A percentile compares a stretch with the other conserved stretches of the same genome.
These are phyloP conservation scores for Populus tomentosa DNA, from an alignment of 441 rosid species.

Conservation along the genomic window DNA sequence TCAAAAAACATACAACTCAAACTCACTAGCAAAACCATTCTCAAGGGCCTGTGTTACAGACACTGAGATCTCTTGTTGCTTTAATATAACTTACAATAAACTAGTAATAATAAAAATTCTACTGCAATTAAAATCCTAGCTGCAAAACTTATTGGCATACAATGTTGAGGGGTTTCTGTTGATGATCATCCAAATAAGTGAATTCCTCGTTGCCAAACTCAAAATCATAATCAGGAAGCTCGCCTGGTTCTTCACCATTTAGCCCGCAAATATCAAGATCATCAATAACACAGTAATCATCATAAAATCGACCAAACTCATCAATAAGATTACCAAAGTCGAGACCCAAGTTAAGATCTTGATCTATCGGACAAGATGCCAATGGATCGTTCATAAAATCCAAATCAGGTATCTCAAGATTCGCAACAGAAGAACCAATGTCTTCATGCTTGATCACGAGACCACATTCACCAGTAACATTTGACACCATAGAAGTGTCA, in stretches of 20 bases:
- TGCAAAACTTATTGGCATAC: slow-evolving; percentile 86
- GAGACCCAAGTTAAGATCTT: slow-evolving; percentile 38
- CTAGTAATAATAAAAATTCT: background rate
- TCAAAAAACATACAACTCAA: slow-evolving; percentile 8
- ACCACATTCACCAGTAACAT: slow-evolving; percentile 13
- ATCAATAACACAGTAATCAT: slow-evolving; percentile 53
- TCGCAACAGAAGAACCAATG: slow-evolving; percentile 30
- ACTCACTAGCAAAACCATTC: slow-evolving; percentile 28
- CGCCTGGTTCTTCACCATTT: slow-evolving; percentile 47
- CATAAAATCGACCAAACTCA: slow-evolving; percentile 43
- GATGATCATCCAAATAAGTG: slow-evolving; percentile 39
- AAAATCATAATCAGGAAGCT: slow-evolving; percentile 87
- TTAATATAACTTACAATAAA: slow-evolving; percentile 10
- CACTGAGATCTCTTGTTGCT: slow-evolving; percentile 14
- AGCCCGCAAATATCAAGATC: slow-evolving; percentile 51
- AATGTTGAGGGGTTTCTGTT: slow-evolving; percentile 44
- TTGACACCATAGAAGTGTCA: slow-evolving; percentile 43
- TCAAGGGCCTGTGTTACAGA: background rate
- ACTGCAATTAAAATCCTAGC: slow-evolving; percentile 33
- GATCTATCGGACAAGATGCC: slow-evolving; percentile 26
- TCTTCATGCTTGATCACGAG: slow-evolving; percentile 20
- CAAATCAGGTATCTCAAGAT: slow-evolving; percentile 46
- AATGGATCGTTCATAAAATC: slow-evolving; percentile 43
- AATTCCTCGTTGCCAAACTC: slow-evolving; percentile 59
- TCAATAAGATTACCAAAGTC: slow-evolving; percentile 46